Evolutionary conservation across 371 early-diverging fungal species (phyloP).

Genomic region (Mortierella sp.): DNA sequence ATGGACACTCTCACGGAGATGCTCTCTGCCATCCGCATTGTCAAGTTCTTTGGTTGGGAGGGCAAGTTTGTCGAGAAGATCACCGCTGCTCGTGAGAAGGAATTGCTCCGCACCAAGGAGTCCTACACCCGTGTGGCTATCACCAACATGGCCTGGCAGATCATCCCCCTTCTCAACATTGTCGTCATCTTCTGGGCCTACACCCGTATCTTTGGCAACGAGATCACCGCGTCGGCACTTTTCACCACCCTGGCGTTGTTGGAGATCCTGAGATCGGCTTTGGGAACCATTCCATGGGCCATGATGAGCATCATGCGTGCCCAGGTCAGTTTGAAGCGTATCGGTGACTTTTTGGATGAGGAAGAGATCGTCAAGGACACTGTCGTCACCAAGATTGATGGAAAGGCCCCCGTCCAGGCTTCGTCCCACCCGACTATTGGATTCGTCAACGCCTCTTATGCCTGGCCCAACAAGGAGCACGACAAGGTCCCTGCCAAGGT

Average conservation of each 20-base stretch:
- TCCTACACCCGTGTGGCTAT: slow-evolving; percentile 50
- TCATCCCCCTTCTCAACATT: slow-evolving; percentile 69
- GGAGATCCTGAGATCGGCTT: slow-evolving; percentile 71
- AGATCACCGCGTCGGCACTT: slow-evolving; percentile 70
- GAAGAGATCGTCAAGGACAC: slow-evolving; percentile 70
- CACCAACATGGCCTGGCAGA: slow-evolving; percentile 55
- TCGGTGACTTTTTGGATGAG: slow-evolving; percentile 75
- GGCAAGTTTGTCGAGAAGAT: slow-evolving; percentile 70
- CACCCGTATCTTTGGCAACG: slow-evolving; percentile 61
- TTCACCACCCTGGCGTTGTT: slow-evolving; percentile 76
- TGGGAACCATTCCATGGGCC: slow-evolving; percentile 79
- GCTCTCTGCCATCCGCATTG: slow-evolving; percentile 80
- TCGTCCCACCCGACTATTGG: slow-evolving; percentile 55
- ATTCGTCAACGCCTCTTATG: slow-evolving; percentile 66
- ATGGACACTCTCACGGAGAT: slow-evolving; percentile 78
- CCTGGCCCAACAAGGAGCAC: slow-evolving; percentile 61
- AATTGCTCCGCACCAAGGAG: slow-evolving; percentile 62
- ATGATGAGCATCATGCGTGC: slow-evolving; percentile 75
- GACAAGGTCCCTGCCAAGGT: slow-evolving; percentile 14
- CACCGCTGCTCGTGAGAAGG: slow-evolving; percentile 63
- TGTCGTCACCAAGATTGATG: slow-evolving; percentile 31
- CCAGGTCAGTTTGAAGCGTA: slow-evolving; percentile 77
- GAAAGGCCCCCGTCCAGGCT: slow-evolving; percentile 15
- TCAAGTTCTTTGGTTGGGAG: slow-evolving; percentile 90
- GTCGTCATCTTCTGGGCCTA: slow-evolving; percentile 67